Evolutionary conservation across 768 basidiomycete genomes (phyloP).

Genomic region (Krasilnikovozyma curviuscula): DNA sequence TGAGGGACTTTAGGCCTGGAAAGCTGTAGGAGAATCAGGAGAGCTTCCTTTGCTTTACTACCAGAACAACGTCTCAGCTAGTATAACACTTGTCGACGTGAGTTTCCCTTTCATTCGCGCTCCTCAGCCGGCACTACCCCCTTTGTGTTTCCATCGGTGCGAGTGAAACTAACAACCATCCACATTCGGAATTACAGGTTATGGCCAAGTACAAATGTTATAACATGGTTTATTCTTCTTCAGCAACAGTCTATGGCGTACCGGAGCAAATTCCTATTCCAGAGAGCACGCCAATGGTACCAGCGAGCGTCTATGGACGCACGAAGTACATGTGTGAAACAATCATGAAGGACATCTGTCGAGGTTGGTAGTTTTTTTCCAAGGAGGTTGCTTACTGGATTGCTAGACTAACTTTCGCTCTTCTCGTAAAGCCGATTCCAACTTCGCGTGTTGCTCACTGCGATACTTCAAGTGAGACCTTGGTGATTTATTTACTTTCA

Average conservation of each 20-base stretch:
- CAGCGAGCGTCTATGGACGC: conserved; percentile 83
- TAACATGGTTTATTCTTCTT: conserved; percentile 88
- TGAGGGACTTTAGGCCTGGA: conserved; percentile 48
- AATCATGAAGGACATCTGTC: conserved; percentile 70
- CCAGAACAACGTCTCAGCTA: conserved; percentile 77
- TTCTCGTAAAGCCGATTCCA: conserved; percentile 39
- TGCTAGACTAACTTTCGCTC: not conserved
- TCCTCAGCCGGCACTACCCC: not conserved
- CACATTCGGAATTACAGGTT: conserved; percentile 31
- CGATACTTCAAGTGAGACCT: conserved; percentile 70
- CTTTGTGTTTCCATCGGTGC: not conserved
- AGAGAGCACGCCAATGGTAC: conserved; percentile 66
- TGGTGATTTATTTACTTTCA: conserved; percentile 2
- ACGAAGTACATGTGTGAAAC: conserved; percentile 92
- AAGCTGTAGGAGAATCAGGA: conserved; percentile 91
- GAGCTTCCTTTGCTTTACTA: conserved; percentile 88
- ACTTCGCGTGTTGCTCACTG: conserved; percentile 46
- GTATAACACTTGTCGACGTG: conserved; percentile 49
- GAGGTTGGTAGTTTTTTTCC: conserved; percentile 18
- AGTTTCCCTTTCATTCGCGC: conserved; percentile 10
- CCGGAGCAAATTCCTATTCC: conserved; percentile 84
- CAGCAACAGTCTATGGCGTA: conserved; percentile 92
- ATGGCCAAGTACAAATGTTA: conserved; percentile 71
- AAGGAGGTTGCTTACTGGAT: not conserved
- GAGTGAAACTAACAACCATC: not conserved